Conservation (phyloP, 2,329 filamentous ascomycete species). For the Stachybotrys chartarum region DNA sequence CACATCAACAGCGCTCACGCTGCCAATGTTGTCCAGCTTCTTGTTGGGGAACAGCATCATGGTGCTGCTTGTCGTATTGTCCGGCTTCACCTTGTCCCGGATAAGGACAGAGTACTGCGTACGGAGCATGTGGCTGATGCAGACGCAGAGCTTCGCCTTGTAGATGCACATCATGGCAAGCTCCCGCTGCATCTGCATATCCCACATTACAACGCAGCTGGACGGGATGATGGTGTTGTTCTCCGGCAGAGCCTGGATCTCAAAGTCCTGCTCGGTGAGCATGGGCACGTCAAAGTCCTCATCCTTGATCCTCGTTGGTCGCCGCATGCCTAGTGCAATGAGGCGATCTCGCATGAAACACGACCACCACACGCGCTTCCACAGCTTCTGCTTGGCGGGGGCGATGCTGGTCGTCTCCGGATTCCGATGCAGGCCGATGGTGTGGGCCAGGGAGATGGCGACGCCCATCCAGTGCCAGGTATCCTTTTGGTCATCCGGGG, state of each 20-base stretch:
- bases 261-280: conserved; percentile 79
- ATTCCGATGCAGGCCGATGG: conserved; percentile 86
- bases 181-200: conserved; percentile 66
- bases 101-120: conserved; percentile 90
- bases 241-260: conserved; percentile 61
- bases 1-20: conserved; percentile 71
- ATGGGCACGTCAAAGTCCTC: conserved; percentile 93
- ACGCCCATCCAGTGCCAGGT: conserved; percentile 99
- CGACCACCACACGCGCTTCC: conserved; percentile 98
- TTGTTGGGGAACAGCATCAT: conserved; percentile 94
- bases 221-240: conserved; percentile 60
- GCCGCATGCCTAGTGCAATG: conserved; percentile 87
- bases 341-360: conserved; percentile 92
- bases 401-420: conserved; percentile 71
- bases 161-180: conserved; percentile 85
- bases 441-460: conserved; percentile 85
- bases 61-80: conserved; percentile 65
- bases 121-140: conserved; percentile 81
- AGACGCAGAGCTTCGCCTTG: conserved; percentile 82
- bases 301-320: conserved; percentile 85
- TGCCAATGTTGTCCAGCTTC: conserved; percentile 70
- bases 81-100: conserved; percentile 71
- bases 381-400: conserved; percentile 66
- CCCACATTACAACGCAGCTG: conserved; percentile 64
- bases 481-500: conserved; percentile 92